phyloP scores from a whole-genome alignment of 2,329 filamentous ascomycete genomes.

The Hymenoscyphus infarciens region DNA sequence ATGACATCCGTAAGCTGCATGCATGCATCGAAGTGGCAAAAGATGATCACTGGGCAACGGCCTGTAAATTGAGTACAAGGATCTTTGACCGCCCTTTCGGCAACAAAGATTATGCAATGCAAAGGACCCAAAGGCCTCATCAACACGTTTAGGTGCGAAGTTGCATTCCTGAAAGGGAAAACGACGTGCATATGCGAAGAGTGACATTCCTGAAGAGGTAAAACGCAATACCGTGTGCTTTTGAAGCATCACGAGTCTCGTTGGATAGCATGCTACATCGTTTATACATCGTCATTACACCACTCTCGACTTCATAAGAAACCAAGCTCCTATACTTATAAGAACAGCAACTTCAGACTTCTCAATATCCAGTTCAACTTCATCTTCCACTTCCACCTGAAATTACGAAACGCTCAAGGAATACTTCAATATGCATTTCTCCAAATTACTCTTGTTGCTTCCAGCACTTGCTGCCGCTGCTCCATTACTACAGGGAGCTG shows the following conservation, averaged over 20 bases:
- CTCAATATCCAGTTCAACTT: background rate
- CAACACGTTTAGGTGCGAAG: background rate
- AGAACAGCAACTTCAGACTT: background rate
- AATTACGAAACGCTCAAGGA: background rate
- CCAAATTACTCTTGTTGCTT: background rate
- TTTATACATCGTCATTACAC: background rate
- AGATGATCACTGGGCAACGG: background rate
- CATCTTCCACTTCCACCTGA: background rate
- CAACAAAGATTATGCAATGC: background rate
- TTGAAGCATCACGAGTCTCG: background rate
- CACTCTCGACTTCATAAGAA: background rate
- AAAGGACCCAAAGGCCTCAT: background rate
- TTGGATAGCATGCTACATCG: background rate
- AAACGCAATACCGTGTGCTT: background rate
- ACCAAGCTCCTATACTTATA: background rate
- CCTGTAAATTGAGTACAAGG: background rate
- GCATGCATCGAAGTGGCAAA: background rate
- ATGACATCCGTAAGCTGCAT: background rate
- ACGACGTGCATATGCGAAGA: background rate
- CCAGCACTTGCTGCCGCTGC: slow-evolving; percentile 7
- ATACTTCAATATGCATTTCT: slow-evolving; percentile 4
- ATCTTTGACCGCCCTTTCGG: background rate
- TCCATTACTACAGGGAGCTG: slow-evolving; percentile 4
- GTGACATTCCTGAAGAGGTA: background rate
- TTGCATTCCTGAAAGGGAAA: background rate